phyloP scores from a whole-genome alignment of 257 asterid species.

The Oldenlandia corymbosa region DNA sequence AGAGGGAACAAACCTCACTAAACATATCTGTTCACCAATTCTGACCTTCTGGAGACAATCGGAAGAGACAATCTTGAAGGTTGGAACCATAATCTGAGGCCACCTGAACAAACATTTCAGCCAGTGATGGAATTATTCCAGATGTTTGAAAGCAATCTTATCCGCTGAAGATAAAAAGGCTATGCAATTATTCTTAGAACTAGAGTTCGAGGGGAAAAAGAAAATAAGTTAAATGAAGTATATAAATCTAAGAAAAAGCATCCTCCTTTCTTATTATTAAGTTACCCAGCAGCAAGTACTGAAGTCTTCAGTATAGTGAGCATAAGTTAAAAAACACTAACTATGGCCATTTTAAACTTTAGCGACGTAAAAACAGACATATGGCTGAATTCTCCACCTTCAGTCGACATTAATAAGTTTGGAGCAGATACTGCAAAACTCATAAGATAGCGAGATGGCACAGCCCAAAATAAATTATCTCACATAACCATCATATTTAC shows the following conservation, averaged over 20 bases:
- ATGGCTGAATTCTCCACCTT: neutral
- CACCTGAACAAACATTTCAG: slow-evolving; percentile 51
- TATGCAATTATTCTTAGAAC: too few relatives aligned
- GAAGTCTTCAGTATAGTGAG: neutral
- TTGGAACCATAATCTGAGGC: slow-evolving; percentile 77
- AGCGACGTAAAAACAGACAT: slow-evolving; percentile 1
- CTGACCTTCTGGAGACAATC: slow-evolving; percentile 50
- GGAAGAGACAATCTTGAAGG: slow-evolving; percentile 55
- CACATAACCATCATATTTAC: neutral
- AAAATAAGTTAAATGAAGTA: neutral
- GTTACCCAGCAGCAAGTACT: neutral
- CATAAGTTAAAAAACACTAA: neutral
- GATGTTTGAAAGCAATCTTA: neutral
- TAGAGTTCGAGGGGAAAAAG: neutral
- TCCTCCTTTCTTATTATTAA: neutral
- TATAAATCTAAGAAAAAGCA: neutral
- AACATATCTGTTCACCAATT: slow-evolving; percentile 71
- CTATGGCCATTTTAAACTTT: neutral
- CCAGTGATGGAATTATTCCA: slow-evolving; percentile 7
- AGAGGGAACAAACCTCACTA: slow-evolving; percentile 58
- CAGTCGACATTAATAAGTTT: neutral
- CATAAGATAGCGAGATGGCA: slow-evolving; percentile 6
- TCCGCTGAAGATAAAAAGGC: neutral
- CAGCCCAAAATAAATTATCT: neutral
- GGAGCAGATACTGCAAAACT: neutral